These are phyloP conservation scores for Skeletonema grethae DNA, from an alignment of 108 stramenopile genomes.

Conservation along the genomic window DNA sequence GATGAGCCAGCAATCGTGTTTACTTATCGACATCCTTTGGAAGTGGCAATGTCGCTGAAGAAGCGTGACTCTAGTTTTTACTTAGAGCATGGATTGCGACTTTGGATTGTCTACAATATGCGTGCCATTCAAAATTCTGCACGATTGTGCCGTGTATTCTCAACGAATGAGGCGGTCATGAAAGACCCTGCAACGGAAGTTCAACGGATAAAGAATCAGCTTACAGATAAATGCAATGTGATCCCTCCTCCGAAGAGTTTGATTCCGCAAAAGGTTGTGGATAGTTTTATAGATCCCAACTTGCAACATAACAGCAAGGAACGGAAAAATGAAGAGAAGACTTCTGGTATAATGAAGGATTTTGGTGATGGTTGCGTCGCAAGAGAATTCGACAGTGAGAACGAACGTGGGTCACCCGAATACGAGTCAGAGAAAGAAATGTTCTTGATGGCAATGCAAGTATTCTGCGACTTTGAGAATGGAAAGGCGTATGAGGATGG, in stretches of 20 bases:
- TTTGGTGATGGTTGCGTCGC: constrained; percentile 64
- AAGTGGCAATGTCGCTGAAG: constrained; percentile 89
- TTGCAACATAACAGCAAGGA: constrained; percentile 77
- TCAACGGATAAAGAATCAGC: constrained; percentile 74
- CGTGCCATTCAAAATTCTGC: constrained; percentile 73
- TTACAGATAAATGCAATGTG: constrained; percentile 70
- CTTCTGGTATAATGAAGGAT: constrained; percentile 40
- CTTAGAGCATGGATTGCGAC: constrained; percentile 67
- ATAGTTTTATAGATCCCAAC: constrained; percentile 79
- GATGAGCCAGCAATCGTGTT: constrained; percentile 84
- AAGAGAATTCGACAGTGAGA: constrained; percentile 55
- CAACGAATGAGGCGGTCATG: constrained; percentile 79
- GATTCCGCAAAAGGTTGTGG: constrained; percentile 66
- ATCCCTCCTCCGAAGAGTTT: constrained; percentile 55
- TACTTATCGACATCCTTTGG: constrained; percentile 92
- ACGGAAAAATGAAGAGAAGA: constrained; percentile 20
- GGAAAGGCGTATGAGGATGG: constrained; percentile 65
- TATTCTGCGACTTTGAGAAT: constrained; percentile 79
- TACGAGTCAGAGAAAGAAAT: constrained; percentile 50
- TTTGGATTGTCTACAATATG: constrained; percentile 92
- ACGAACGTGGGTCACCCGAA: constrained; percentile 32
- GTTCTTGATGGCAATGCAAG: constrained; percentile 74
- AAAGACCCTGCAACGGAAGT: constrained; percentile 70
- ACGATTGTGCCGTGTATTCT: constrained; percentile 75
- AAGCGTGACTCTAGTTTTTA: constrained; percentile 68